Percentiles rank a stretch among this genome's conserved stretches.
phyloP scores from a whole-genome alignment of 352 stramenopile species.

The Globisporangium takayamanum region DNA sequence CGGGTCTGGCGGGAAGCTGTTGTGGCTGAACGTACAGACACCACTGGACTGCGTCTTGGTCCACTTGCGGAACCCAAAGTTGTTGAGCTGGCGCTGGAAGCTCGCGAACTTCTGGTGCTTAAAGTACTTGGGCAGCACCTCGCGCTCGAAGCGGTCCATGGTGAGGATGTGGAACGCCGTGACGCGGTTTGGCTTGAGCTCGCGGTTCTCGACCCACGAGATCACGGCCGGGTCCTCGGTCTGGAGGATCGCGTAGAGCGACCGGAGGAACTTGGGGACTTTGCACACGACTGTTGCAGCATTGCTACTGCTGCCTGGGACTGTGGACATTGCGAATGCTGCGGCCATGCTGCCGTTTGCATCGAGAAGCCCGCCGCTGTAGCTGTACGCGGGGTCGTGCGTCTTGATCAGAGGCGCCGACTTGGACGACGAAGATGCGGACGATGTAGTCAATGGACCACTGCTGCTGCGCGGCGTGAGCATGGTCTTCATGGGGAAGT shows the following conservation, averaged over 20 bases:
- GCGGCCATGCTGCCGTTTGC: constrained; percentile 12
- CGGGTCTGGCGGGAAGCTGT: constrained; percentile 66
- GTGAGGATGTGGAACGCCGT: constrained; percentile 79
- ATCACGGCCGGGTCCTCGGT: constrained; percentile 66
- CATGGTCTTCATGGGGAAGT: constrained; percentile 20
- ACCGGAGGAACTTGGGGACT: constrained; percentile 79
- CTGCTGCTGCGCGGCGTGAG: constrained; percentile 9
- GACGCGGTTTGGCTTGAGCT: constrained; percentile 52
- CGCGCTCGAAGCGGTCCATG: constrained; percentile 73
- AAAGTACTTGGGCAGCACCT: constrained; percentile 91
- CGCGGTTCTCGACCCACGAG: constrained; percentile 63
- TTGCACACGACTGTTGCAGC: constrained; percentile 30
- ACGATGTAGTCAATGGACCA: not conserved
- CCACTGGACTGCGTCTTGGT: constrained; percentile 74
- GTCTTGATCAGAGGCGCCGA: not conserved
- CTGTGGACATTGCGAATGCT: constrained; percentile 12
- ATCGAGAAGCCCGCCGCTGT: constrained; percentile 5
- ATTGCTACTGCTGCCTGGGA: constrained; percentile 4
- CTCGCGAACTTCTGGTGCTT: constrained; percentile 91
- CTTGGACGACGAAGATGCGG: not conserved
- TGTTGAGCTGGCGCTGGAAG: constrained; percentile 90
- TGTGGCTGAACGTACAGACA: constrained; percentile 81
- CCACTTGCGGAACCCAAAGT: constrained; percentile 90
- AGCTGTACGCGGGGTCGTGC: not conserved
- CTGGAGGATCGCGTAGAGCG: constrained; percentile 74